Conservation (phyloP, 768 basidiomycete species). For the Dendrothele bispora region DNA sequence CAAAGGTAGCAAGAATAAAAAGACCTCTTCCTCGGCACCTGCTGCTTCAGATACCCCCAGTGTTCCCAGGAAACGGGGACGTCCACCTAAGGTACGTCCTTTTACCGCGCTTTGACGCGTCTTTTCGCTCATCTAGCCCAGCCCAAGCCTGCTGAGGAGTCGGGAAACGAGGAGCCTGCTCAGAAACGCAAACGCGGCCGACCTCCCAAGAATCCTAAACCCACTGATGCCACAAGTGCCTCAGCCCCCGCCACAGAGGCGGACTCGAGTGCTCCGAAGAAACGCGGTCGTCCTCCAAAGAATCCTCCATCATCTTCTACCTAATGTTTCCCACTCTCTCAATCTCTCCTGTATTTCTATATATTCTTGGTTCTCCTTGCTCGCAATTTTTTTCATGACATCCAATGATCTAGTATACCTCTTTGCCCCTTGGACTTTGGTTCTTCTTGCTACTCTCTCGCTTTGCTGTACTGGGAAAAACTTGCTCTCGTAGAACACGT, state of each 20-base stretch:
- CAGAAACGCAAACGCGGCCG: conserved; percentile 73
- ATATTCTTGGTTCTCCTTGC: too few relatives aligned
- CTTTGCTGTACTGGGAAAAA: too few relatives aligned
- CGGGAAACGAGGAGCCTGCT: conserved; percentile 47
- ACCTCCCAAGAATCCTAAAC: conserved; percentile 67
- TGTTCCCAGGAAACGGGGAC: conserved; percentile 57
- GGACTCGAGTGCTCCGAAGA: conserved; percentile 62
- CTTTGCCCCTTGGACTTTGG: too few relatives aligned
- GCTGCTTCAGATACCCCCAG: conserved; percentile 34
- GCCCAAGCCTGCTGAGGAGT: conserved; percentile 12
- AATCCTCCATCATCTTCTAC: conserved; percentile 21
- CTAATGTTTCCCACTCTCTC: conserved; percentile 24
- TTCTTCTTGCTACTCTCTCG: conserved; percentile 3
- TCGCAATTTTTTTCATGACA: too few relatives aligned
- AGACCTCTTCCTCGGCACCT: conserved; percentile 27
- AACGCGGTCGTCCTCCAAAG: conserved; percentile 73
- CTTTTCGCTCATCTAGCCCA: conserved; percentile 12
- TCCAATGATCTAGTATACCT: too few relatives aligned
- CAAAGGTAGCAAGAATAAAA: conserved; percentile 71
- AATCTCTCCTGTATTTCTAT: conserved; percentile 22
- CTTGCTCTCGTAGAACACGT: too few relatives aligned
- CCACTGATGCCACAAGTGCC: conserved; percentile 36
- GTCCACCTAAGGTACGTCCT: conserved; percentile 61
- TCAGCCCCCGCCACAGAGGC: conserved; percentile 39
- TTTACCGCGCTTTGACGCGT: conserved; percentile 18